Percentiles rank a stretch among this genome's conserved stretches.
phyloP scores from a whole-genome alignment of 1,284 basidiomycete species.

The Chondrostereum purpureum region DNA sequence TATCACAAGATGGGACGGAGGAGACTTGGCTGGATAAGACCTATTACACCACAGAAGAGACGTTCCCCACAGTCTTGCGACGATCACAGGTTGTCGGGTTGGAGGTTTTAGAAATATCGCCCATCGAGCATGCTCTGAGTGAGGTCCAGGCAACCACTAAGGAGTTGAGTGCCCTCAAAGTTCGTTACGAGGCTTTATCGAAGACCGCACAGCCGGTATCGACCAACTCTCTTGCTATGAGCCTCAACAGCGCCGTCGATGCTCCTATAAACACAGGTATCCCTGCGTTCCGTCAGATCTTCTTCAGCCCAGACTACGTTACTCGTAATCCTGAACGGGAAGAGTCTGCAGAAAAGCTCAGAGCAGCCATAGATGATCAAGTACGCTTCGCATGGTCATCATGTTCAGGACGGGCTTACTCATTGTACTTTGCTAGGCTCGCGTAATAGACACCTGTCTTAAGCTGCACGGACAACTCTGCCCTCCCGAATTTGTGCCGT shows the following conservation, averaged over 20 bases:
- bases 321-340: conserved; percentile 64
- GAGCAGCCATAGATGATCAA: conserved; percentile 75
- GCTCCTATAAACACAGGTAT: conserved; percentile 75
- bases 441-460: conserved; percentile 79
- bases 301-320: conserved; percentile 71
- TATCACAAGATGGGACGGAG: conserved; percentile 54
- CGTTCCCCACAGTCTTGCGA: conserved; percentile 87
- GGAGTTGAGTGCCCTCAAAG: conserved; percentile 65
- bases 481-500: conserved; percentile 80
- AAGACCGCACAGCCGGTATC: conserved; percentile 69
- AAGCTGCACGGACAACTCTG: conserved; percentile 80
- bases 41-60: conserved; percentile 80
- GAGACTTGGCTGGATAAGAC: conserved; percentile 89
- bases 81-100: conserved; percentile 84
- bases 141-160: conserved; percentile 76
- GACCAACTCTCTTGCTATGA: conserved; percentile 84
- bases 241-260: conserved; percentile 84
- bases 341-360: conserved; percentile 66
- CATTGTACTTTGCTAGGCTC: too few species aligned
- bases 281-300: conserved; percentile 69
- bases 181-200: conserved; percentile 70
- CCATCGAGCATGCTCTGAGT: conserved; percentile 77
- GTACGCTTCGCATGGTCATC: conserved; percentile 32
- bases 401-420: conserved; percentile 1
- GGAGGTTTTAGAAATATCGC: conserved; percentile 76